Evolutionary conservation across 306 rosid species (phyloP), one percentile per base, ranked within the genome.

Genomic region (Prunus mira): DNA sequence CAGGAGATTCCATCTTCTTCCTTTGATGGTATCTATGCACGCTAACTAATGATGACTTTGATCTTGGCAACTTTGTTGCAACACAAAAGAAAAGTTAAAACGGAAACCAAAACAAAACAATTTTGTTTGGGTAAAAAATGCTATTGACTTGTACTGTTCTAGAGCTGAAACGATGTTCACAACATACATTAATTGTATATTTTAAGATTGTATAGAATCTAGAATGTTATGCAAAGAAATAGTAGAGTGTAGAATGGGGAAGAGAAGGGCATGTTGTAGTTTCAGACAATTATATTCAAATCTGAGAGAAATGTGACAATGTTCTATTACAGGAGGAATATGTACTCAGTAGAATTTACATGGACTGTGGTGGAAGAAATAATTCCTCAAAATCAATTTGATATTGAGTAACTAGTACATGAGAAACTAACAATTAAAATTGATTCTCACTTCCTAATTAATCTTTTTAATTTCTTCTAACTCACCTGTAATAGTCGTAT

Each of bases 381-480:
- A 15, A 22, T 10, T 69, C 3, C 56, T 72, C 67, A 72, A 72
- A 58, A 22, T 58, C 17, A 72, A 43, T 24, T 62, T 57, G 67
- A 57, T 72, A 12, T 41, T 43, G 76, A 57, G 56, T 56, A 55
- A n/a, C 65, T 56, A 9, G 55, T 72, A n/a, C 67, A 62, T 28
- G 56, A 73, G 27, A 41, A 43, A 43, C 45, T 13, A 58, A 41
- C 3, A 24, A 22, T 46, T 27, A 25, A 43, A 72, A 73, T 58
- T 73, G 67, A 3, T 72, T 43, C 56, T 57, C 41, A 38, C 12
- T 57, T 72, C 76, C 67, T 58, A 27, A 4, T 17, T 15, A 24
- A 58, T 14, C 34, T 58, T 58, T 58, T 58, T 12, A 58, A 20
- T 6, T 22, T 58, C 65, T 58, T 58, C 65, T 38, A 52, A 22